Percentiles rank a stretch among this genome's conserved stretches.
phyloP scores from a whole-genome alignment of 768 basidiomycete species.

The Russula emetica region DNA sequence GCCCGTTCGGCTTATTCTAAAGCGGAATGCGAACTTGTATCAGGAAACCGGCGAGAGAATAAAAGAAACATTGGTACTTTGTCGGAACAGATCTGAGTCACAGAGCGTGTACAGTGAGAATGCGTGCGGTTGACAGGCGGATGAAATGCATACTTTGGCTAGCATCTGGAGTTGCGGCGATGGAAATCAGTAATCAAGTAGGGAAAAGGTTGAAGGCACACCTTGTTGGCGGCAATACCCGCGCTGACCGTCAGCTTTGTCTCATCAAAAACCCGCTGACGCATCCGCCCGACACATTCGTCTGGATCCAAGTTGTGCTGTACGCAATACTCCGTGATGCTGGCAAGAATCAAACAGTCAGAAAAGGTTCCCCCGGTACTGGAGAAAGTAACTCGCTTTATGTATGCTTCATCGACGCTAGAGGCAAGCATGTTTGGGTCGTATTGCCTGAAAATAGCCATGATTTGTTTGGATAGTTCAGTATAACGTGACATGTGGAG shows the following conservation, averaged over 20 bases:
- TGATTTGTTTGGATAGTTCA: conserved; percentile 68
- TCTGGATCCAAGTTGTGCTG: conserved; percentile 58
- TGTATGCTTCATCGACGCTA: conserved; percentile 86
- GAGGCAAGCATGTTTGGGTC: conserved; percentile 72
- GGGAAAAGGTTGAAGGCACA: conserved; percentile 36
- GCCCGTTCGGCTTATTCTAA: conserved; percentile 93
- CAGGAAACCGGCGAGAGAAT: background rate
- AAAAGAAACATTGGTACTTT: conserved; percentile 44
- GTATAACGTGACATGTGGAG: conserved; percentile 57
- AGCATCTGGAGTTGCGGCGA: conserved; percentile 56
- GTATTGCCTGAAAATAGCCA: conserved; percentile 62
- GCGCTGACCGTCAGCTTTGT: conserved; percentile 90
- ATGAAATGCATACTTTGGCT: conserved; percentile 61
- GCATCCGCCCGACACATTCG: conserved; percentile 75
- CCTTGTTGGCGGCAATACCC: conserved; percentile 94
- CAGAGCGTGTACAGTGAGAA: background rate
- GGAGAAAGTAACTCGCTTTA: conserved; percentile 58
- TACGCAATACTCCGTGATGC: conserved; percentile 82
- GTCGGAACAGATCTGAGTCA: conserved; percentile 80
- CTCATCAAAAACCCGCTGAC: conserved; percentile 65
- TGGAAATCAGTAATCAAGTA: background rate
- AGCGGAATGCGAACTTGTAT: background rate
- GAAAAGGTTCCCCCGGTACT: background rate
- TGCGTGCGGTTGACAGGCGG: background rate
- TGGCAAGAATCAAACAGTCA: conserved; percentile 30